A percentile compares a stretch with the other conserved stretches of the same genome.
Conservation (phyloP, 768 basidiomycete genomes). For the Tricholoma matsutake region DNA sequence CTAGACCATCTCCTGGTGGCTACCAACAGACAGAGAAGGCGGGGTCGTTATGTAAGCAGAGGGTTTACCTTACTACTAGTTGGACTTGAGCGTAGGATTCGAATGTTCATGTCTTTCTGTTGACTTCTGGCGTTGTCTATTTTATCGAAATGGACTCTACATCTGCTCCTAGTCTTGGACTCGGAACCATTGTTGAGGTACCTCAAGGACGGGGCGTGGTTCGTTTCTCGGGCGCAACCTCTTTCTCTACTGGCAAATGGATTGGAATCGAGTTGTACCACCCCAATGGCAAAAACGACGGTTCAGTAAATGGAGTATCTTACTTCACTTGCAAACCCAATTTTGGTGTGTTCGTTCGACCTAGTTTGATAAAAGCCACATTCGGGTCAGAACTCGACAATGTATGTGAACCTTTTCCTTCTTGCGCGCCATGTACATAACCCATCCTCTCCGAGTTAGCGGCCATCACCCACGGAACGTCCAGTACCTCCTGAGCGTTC, state of each 20-base stretch:
- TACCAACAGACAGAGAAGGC: background rate
- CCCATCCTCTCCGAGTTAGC: constrained; percentile 4
- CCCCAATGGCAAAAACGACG: constrained; percentile 93
- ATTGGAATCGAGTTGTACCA: constrained; percentile 87
- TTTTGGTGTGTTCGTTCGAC: constrained; percentile 87
- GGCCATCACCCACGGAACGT: constrained; percentile 9
- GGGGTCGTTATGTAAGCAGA: too few relatives aligned
- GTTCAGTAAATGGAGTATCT: constrained; percentile 68
- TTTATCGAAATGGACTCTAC: constrained; percentile 21
- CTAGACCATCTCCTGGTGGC: background rate
- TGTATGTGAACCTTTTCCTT: background rate
- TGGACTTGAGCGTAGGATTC: too few relatives aligned
- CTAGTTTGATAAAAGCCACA: constrained; percentile 74
- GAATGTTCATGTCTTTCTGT: background rate
- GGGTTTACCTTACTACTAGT: too few relatives aligned
- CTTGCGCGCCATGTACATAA: background rate
- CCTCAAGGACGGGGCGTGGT: constrained; percentile 81
- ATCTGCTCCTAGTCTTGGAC: constrained; percentile 40
- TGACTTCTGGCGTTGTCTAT: constrained; percentile 3
- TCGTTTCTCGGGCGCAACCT: constrained; percentile 80
- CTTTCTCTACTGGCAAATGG: constrained; percentile 90
- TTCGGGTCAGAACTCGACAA: constrained; percentile 44
- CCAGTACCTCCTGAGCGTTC: constrained; percentile 26
- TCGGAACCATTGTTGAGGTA: constrained; percentile 79
- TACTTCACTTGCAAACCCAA: constrained; percentile 81